Conservation (phyloP, 73 alveolate species). For the Breviolum minutum region DNA sequence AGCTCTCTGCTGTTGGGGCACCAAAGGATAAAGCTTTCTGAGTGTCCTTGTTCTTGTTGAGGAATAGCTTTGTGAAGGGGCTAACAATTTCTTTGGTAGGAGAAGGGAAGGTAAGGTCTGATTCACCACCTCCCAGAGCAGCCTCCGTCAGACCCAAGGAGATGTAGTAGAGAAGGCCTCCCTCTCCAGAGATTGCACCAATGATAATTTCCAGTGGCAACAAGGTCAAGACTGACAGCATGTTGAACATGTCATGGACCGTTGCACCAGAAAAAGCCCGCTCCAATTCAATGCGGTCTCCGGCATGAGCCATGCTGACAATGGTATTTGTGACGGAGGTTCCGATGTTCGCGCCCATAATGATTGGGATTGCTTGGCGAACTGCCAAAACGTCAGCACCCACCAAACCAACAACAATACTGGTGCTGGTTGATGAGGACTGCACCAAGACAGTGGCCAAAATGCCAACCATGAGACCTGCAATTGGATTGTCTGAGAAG, state of each 20-base stretch:
- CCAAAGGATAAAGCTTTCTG: constrained; percentile 57
- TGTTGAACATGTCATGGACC: constrained; percentile 66
- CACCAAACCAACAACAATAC: constrained; percentile 86
- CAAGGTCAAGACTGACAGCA: constrained; percentile 42
- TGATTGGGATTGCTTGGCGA: constrained; percentile 63
- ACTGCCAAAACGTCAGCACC: constrained; percentile 42
- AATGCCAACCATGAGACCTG: constrained; percentile 76
- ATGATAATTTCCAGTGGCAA: constrained; percentile 58
- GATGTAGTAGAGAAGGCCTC: constrained; percentile 41
- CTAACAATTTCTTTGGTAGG: constrained; percentile 61
- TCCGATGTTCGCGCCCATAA: constrained; percentile 83
- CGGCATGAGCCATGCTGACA: constrained; percentile 64
- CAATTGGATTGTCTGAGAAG: constrained; percentile 59
- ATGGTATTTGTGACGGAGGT: constrained; percentile 82
- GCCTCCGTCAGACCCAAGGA: constrained; percentile 35
- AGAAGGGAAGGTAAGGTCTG: constrained; percentile 50
- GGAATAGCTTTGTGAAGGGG: constrained; percentile 34
- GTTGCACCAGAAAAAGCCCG: constrained; percentile 78
- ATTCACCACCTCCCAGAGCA: background rate
- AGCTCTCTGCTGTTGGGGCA: constrained; percentile 3
- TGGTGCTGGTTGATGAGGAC: constrained; percentile 78
- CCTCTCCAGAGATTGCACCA: constrained; percentile 57
- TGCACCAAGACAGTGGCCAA: constrained; percentile 93
- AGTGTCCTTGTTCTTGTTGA: constrained; percentile 1
- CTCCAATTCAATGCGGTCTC: constrained; percentile 59